phyloP scores from a whole-genome alignment of 495 filamentous ascomycete species.

The Hyphodiscus hymeniophilus region DNA sequence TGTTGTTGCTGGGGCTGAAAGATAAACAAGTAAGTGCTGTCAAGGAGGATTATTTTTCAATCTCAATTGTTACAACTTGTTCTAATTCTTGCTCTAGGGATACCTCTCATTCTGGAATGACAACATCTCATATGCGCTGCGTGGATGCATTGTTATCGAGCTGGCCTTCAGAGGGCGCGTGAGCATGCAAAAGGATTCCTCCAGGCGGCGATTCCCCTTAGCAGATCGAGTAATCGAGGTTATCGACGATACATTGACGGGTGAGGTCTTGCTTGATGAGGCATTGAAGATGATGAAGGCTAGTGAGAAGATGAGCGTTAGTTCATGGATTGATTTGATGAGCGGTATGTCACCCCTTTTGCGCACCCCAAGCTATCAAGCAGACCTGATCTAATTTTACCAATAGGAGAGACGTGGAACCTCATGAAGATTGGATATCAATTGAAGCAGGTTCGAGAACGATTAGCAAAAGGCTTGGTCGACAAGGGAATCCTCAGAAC shows the following conservation, averaged over 20 bases:
- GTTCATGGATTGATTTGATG: conserved; percentile 97
- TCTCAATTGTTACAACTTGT: background rate
- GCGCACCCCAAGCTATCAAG: conserved; percentile 1
- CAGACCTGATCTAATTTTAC: conserved; percentile 2
- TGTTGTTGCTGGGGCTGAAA: conserved; percentile 88
- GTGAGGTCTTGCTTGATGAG: conserved; percentile 96
- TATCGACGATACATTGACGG: conserved; percentile 92
- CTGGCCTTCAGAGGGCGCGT: conserved; percentile 92
- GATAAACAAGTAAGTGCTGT: conserved; percentile 78
- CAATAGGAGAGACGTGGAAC: conserved; percentile 94
- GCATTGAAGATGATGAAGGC: conserved; percentile 99
- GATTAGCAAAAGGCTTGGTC: conserved; percentile 93
- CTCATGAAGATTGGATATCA: conserved; percentile 99
- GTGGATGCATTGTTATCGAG: conserved; percentile 97
- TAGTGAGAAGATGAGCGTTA: conserved; percentile 99
- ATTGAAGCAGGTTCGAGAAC: conserved; percentile 97
- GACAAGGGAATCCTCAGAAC: conserved; percentile 98
- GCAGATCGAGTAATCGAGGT: conserved; percentile 93
- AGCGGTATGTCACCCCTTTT: conserved; percentile 60
- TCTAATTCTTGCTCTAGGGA: conserved; percentile 34
- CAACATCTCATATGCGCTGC: conserved; percentile 95
- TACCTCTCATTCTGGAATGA: conserved; percentile 99
- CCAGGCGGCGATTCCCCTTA: conserved; percentile 82
- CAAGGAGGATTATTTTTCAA: background rate
- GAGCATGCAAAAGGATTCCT: conserved; percentile 97